Base-by-base conservation (phyloP, 495 filamentous ascomycete species). In the Tricharina praecox region DNA sequence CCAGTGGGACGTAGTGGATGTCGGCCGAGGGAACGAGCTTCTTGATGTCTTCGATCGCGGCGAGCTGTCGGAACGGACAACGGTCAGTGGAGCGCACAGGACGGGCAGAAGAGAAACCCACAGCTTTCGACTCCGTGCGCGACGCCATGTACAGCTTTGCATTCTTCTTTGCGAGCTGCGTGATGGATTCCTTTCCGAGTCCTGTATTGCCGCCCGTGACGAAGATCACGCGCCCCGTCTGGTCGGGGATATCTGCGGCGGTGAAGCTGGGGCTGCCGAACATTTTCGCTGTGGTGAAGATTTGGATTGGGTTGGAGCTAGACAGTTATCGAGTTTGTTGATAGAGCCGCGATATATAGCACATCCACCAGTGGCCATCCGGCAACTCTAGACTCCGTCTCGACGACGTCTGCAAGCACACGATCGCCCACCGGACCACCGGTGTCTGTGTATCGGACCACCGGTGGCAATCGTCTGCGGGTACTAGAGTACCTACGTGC, bases 91-190 rank as follows among this genome's bases (percentile, higher is more conserved):
- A 25, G 41, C 23, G 21, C 13, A 23, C 2, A 10, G 41, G 21
- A 48, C 4, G n/a, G 13, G 43, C 2, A 2, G 16, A 32, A 46
- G 38, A 32, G 45, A 8, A 9, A 50, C 35, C 34, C 46, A 53
- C 45, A 1, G 48, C 51, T 45, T 48, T 56, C 15, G 47, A 23
- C 23, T 59, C 55, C 28, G 58, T 66, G 32, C 73, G 71, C n/a
- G 66, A 63, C n/a, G 69, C 67, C 21, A 74, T 53, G 60, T 72
- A 74, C 35, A 77, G 67, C 2, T 61, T 70, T 18, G 64, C 72
- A 34, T 68, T 66, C 37, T 64, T 63, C 16, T 55, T 47, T 49
- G 66, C 71, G 15, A 73, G 65, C 18, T 70, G 63, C 41, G 48
- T 60, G 24, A 64, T 63, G 11, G 72, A 60, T 51, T 72, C 67